These are phyloP conservation scores for Monilinia aucupariae DNA, from an alignment of 2,329 filamentous ascomycete genomes.

Conservation along the genomic window DNA sequence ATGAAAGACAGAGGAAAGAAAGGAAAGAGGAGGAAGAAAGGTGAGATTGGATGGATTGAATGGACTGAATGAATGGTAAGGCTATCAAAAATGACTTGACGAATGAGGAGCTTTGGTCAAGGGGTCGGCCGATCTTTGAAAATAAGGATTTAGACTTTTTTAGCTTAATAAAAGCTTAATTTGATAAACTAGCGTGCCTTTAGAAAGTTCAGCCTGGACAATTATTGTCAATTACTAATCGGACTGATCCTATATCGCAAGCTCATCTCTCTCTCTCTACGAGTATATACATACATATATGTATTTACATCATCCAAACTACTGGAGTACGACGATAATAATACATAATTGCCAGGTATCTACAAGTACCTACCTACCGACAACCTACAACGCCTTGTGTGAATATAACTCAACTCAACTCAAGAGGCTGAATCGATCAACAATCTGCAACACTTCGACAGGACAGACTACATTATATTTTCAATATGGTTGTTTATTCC, in stretches of 20 bases:
- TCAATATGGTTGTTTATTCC: conserved; percentile 81
- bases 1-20: conserved; percentile 8
- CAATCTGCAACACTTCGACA: no score
- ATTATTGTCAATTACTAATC: no score
- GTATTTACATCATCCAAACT: no score
- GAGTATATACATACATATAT: no score
- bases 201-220: conserved; percentile 16
- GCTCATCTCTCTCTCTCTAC: no score
- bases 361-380: not conserved
- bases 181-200: conserved; percentile 1
- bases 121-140: not conserved
- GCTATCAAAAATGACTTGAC: conserved; percentile 7
- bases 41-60: conserved; percentile 1
- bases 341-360: no score
- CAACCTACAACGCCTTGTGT: not conserved
- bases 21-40: not conserved
- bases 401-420: no score
- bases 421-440: not conserved
- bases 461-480: not conserved
- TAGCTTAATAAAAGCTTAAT: conserved; percentile 15
- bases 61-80: not conserved
- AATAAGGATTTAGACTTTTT: not conserved
- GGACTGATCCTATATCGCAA: no score
- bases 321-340: no score
- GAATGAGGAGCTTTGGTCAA: conserved; percentile 14